Percentiles rank a stretch among this genome's conserved stretches.
phyloP scores from a whole-genome alignment of 176 grass and related monocot genomes.

The Thinopyrum elongatum region DNA sequence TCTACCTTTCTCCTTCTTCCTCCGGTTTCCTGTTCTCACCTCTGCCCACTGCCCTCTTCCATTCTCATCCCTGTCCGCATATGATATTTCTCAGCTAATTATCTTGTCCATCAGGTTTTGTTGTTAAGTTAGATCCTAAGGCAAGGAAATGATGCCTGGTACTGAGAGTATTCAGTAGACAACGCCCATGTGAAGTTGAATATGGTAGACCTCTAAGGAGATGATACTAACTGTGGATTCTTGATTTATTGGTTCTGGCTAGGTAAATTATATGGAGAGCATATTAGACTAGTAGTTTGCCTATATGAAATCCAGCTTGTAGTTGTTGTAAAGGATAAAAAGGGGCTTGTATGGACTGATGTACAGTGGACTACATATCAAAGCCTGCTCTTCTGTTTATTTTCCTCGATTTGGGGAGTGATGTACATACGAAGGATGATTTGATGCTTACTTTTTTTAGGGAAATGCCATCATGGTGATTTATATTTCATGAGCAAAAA shows the following conservation, averaged over 20 bases:
- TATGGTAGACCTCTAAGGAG: constrained; percentile 64
- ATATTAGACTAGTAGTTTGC: constrained; percentile 9
- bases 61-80: too few species aligned
- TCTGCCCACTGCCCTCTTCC: too few species aligned
- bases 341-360: not conserved
- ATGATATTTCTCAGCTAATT: too few species aligned
- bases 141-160: constrained; percentile 62
- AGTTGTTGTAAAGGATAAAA: constrained; percentile 35
- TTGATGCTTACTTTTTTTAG: too few species aligned
- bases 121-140: not conserved
- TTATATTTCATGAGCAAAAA: too few species aligned
- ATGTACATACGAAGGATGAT: constrained; percentile 13
- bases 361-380: constrained; percentile 21
- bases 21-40: too few species aligned
- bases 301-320: constrained; percentile 33
- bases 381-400: not conserved
- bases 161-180: constrained; percentile 68
- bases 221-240: constrained; percentile 33
- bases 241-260: constrained; percentile 52
- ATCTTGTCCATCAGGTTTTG: too few species aligned
- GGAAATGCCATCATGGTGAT: too few species aligned
- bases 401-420: constrained; percentile 28
- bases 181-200: constrained; percentile 68
- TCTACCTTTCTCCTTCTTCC: too few species aligned
- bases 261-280: constrained; percentile 23